Evolutionary conservation across 805 yeast genomes (phyloP), one percentile per base, ranked within the genome.

Genomic region (Suhomyces kilbournensis): DNA sequence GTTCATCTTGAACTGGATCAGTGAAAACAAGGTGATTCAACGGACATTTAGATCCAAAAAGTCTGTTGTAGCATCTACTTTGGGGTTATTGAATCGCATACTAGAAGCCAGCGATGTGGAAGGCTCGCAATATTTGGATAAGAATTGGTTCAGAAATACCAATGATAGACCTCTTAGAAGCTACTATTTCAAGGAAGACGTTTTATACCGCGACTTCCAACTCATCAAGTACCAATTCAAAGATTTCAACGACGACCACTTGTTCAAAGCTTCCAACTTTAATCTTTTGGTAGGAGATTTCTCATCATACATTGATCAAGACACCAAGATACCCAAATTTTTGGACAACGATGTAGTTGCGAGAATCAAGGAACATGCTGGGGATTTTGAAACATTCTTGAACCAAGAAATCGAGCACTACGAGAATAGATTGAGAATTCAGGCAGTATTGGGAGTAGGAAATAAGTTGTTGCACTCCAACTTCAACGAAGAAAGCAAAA

Each of bases 121-220:
- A 9, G 79, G 78, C 46, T 60, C 71, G 61, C 63, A 42, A 43
- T 46, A 32, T 46, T 32, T 43, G 50, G 26, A 43, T 17, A 53
- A 54, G 10, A 38, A 38, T 7, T 38, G 42, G 42, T 46, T 57
- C 2, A 26, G 54, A 50, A 60, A 47, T 44, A 51, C 46, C 5
- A 51, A 44, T 52, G 47, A 74, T 60, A 50, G 74, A 48, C 86
- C 87, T 14, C 56, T 62, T 7, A 75, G 93, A 64, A 60, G 64
- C 2, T 79, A 82, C 51, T 79, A 78, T 50, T 86, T 85, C 61
- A 67, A 72, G 44, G 93, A 88, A 60, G 94, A 87, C 68, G 82
- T 85, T 12, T 67, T 74, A 20, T 70, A 83, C 56, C 81, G 80
- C 53, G 91, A 85, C 55, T 85, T 83, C 60, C 69, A 74, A 26